Percentiles rank a stretch among this genome's conserved stretches.
Evolutionary conservation across 176 grass and related monocot genomes (phyloP).

Genomic region (Triticum timopheevii): DNA sequence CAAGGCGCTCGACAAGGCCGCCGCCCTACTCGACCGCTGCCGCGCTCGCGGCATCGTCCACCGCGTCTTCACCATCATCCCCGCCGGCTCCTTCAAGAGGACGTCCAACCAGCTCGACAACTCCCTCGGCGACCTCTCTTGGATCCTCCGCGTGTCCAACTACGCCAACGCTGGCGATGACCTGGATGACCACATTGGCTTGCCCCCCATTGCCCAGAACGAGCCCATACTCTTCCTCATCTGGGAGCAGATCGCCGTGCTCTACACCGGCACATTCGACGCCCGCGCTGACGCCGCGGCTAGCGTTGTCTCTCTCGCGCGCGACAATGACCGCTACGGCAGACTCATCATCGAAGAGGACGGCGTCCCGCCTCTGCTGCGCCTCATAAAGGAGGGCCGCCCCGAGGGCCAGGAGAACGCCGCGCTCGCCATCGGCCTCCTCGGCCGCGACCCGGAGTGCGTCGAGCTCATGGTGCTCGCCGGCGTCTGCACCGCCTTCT

Average conservation of each 20-base stretch:
- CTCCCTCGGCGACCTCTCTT: slow-evolving; percentile 77
- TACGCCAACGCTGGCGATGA: slow-evolving; percentile 28
- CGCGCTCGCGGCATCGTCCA: slow-evolving; percentile 37
- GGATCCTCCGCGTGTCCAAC: slow-evolving; percentile 82
- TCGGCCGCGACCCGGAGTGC: slow-evolving; percentile 70
- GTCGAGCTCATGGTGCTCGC: slow-evolving; percentile 71
- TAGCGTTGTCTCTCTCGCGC: slow-evolving; percentile 70
- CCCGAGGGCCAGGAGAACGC: slow-evolving; percentile 77
- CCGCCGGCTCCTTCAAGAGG: slow-evolving; percentile 59
- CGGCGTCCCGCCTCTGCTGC: slow-evolving; percentile 68
- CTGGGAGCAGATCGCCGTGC: slow-evolving; percentile 74
- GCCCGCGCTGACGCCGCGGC: slow-evolving; percentile 70
- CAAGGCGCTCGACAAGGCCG: slow-evolving; percentile 69
- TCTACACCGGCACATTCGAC: slow-evolving; percentile 54
- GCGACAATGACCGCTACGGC: slow-evolving; percentile 72
- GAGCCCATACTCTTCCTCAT: slow-evolving; percentile 82
- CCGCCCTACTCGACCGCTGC: slow-evolving; percentile 40
- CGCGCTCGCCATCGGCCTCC: slow-evolving; percentile 66
- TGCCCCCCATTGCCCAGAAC: slow-evolving; percentile 70
- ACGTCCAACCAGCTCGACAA: slow-evolving; percentile 54
- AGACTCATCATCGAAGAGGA: slow-evolving; percentile 90
- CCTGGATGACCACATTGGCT: slow-evolving; percentile 51
- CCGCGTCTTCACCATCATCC: slow-evolving; percentile 71
- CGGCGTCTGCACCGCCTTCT: slow-evolving; percentile 71
- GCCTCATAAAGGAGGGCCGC: slow-evolving; percentile 72